These are phyloP conservation scores for Pseudomonodictys pantanalensis DNA, from an alignment of 495 filamentous ascomycete species.

Conservation along the genomic window DNA sequence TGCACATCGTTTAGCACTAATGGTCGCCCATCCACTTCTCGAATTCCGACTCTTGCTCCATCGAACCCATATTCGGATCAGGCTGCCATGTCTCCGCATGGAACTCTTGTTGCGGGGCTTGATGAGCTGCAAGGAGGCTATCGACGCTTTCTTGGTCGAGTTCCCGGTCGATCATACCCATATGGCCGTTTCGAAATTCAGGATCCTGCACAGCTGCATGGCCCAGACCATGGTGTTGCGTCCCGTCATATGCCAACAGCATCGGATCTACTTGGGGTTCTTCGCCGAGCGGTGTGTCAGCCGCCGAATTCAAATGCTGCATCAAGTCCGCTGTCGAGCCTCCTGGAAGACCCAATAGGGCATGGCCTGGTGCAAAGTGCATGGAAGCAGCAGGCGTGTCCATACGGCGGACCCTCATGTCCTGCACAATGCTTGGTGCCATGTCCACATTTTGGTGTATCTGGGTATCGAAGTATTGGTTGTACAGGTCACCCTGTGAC, in stretches of 20 bases:
- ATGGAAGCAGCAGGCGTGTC: constrained; percentile 28
- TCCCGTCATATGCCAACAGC: constrained; percentile 30
- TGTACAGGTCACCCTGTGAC: constrained; percentile 48
- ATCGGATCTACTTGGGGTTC: constrained; percentile 41
- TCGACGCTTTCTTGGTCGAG: constrained; percentile 30
- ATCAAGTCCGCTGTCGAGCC: constrained; percentile 54
- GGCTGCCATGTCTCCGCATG: constrained; percentile 32
- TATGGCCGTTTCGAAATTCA: constrained; percentile 28
- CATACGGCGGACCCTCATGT: constrained; percentile 23
- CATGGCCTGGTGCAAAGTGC: constrained; percentile 27
- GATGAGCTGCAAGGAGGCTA: constrained; percentile 21
- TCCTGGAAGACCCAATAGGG: constrained; percentile 51
- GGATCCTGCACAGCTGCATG: constrained; percentile 10
- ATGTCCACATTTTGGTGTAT: constrained; percentile 24
- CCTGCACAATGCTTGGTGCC: constrained; percentile 25
- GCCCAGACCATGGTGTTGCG: constrained; percentile 6
- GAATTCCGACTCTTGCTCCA: constrained; percentile 38
- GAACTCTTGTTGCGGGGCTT: constrained; percentile 23
- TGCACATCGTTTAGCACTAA: too few species aligned
- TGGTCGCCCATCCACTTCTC: constrained; percentile 41
- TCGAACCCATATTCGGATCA: constrained; percentile 21
- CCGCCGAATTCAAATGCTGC: constrained; percentile 34
- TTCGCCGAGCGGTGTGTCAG: constrained; percentile 31
- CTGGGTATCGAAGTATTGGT: constrained; percentile 58
- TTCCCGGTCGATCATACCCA: constrained; percentile 26